Conservation (phyloP, 352 stramenopile genomes). For the Phytophthora litchii region DNA sequence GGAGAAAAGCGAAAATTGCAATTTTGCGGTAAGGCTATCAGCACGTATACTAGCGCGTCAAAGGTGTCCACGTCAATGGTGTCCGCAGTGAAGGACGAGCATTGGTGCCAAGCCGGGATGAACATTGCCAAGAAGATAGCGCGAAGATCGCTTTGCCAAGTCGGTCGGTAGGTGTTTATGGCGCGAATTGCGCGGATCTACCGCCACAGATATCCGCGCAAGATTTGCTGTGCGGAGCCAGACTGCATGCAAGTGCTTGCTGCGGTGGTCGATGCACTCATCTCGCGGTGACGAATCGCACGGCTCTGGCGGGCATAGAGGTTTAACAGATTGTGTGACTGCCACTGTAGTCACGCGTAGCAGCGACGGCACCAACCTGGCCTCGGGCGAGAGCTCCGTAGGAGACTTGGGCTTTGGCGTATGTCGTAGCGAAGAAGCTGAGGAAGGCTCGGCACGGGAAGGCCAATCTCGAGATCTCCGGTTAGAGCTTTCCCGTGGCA, state of each 20-base stretch:
- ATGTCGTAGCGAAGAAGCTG: background rate
- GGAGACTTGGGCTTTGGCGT: background rate
- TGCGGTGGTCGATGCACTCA: slow-evolving; percentile 27
- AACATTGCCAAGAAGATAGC: too few relatives aligned
- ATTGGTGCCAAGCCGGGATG: too few relatives aligned
- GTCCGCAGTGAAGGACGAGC: too few relatives aligned
- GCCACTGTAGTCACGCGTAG: slow-evolving; percentile 32
- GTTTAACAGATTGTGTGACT: slow-evolving; percentile 28
- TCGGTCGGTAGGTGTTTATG: slow-evolving; percentile 7
- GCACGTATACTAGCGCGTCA: too few relatives aligned
- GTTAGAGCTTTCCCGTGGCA: slow-evolving; percentile 1
- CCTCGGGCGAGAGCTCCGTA: background rate
- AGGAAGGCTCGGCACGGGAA: background rate
- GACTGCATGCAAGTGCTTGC: slow-evolving; percentile 17
- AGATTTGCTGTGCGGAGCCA: slow-evolving; percentile 9
- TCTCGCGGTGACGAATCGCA: slow-evolving; percentile 6
- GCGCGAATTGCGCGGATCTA: background rate
- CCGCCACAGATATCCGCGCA: slow-evolving; percentile 10
- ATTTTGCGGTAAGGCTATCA: too few relatives aligned
- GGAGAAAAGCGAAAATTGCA: too few relatives aligned
- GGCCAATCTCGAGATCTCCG: slow-evolving; percentile 13
- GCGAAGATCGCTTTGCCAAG: too few relatives aligned
- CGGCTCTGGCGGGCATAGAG: slow-evolving; percentile 20
- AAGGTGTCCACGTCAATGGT: too few relatives aligned
- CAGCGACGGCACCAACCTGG: background rate